Percentiles rank a stretch among this genome's conserved stretches.
phyloP scores from a whole-genome alignment of 2,329 filamentous ascomycete species.

The Cladosporium halotolerans region DNA sequence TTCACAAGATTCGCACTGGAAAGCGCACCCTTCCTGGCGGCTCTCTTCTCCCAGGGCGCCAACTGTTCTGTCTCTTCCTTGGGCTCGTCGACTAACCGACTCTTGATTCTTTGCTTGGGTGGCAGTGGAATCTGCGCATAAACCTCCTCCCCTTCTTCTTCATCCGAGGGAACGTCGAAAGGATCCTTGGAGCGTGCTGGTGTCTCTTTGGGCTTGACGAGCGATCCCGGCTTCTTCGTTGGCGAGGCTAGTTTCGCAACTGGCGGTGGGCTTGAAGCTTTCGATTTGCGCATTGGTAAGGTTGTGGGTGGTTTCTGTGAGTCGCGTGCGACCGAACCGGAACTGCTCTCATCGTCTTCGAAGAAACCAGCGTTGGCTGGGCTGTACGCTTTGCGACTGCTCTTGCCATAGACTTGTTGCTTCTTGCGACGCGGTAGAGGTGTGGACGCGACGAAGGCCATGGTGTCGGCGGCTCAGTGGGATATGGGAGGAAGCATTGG shows the following conservation, averaged over 20 bases:
- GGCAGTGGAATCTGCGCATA: constrained; percentile 15
- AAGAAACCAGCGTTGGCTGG: constrained; percentile 13
- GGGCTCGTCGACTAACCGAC: constrained; percentile 11
- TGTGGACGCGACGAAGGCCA: constrained; percentile 1
- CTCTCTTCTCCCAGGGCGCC: constrained; percentile 5
- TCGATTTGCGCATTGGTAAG: not conserved
- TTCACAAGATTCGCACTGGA: too few relatives aligned
- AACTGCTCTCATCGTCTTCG: constrained; percentile 17
- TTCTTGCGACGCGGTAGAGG: constrained; percentile 18
- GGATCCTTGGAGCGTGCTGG: constrained; percentile 20
- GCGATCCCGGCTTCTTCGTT: constrained; percentile 12
- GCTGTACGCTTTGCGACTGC: constrained; percentile 17
- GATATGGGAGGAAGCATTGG: not conserved
- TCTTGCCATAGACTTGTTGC: constrained; percentile 21
- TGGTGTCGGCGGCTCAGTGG: not conserved
- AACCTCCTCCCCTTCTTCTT: constrained; percentile 22
- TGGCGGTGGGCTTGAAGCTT: constrained; percentile 5
- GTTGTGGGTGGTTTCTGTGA: not conserved
- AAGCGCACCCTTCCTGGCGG: not conserved
- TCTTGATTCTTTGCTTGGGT: constrained; percentile 13
- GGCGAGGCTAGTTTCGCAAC: constrained; percentile 6
- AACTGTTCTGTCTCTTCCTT: constrained; percentile 1
- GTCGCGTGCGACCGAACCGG: not conserved
- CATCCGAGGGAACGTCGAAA: constrained; percentile 40
- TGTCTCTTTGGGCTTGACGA: not conserved